Evolutionary conservation across 139 green algal genomes (phyloP).

Genomic region (Chlamydomonas applanata): DNA sequence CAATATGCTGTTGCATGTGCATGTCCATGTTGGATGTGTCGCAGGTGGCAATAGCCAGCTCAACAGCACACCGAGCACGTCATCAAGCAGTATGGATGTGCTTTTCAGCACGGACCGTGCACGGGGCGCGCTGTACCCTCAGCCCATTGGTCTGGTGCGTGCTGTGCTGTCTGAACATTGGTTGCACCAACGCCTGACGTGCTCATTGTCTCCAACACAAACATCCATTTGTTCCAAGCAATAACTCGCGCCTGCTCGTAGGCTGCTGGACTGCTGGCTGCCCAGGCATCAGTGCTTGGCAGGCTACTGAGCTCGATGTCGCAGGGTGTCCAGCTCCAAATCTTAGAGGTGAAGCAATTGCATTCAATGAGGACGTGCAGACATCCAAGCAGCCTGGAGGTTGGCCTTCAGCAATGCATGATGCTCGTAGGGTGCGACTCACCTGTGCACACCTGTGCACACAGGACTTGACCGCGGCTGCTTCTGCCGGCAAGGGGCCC

Average conservation of each 20-base stretch:
- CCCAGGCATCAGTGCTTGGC: slow-evolving; percentile 62
- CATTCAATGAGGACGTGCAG: neutral
- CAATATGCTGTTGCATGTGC: too few species aligned
- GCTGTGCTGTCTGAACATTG: too few species aligned
- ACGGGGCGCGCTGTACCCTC: slow-evolving; percentile 43
- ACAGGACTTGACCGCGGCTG: too few species aligned
- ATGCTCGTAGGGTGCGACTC: neutral
- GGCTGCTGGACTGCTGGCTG: slow-evolving; percentile 53
- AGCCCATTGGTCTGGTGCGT: slow-evolving; percentile 51
- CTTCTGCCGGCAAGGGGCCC: too few species aligned
- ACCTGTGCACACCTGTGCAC: neutral
- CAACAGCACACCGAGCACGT: too few species aligned
- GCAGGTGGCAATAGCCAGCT: too few species aligned
- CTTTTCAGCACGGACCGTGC: neutral
- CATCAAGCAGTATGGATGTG: too few species aligned
- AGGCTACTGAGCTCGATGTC: slow-evolving; percentile 44
- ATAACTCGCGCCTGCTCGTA: too few species aligned
- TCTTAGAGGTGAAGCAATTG: slow-evolving; percentile 42
- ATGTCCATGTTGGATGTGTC: too few species aligned
- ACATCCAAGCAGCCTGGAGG: neutral
- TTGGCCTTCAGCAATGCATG: neutral
- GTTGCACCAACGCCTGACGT: too few species aligned
- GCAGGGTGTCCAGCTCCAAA: slow-evolving; percentile 44
- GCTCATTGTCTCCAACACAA: too few species aligned
- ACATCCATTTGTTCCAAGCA: too few species aligned